Conservation (phyloP, 768 basidiomycete genomes). For the Tylopilus plumbeoviolaceoides region DNA sequence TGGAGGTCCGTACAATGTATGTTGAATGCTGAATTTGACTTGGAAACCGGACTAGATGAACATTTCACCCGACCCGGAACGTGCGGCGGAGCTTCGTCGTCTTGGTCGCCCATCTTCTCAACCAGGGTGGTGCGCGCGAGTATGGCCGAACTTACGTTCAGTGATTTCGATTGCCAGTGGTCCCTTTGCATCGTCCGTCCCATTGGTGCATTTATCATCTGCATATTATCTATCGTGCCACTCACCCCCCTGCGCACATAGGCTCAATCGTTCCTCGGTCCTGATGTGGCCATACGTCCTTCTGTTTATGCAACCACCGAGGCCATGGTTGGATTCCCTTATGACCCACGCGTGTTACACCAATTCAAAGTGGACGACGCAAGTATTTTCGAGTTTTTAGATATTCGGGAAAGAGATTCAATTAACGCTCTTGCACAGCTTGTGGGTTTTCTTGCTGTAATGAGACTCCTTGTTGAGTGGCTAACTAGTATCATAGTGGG, state of each 20-base stretch:
- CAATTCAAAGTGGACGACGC: constrained; percentile 1
- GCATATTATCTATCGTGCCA: no score
- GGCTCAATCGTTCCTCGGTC: constrained; percentile 2
- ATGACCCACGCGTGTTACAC: constrained; percentile 6
- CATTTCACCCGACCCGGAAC: constrained; percentile 2
- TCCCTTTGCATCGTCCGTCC: constrained; percentile 9
- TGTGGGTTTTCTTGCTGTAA: background rate
- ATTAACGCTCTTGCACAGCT: background rate
- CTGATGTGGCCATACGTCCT: background rate
- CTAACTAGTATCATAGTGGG: no score
- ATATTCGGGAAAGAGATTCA: constrained; percentile 2
- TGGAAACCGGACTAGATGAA: background rate
- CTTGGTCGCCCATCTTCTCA: constrained; percentile 12
- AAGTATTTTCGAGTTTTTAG: constrained; percentile 16
- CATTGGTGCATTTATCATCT: constrained; percentile 4
- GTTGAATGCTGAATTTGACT: background rate
- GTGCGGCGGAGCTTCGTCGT: constrained; percentile 8
- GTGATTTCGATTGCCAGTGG: constrained; percentile 8
- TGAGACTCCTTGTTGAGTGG: background rate
- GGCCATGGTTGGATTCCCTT: constrained; percentile 2
- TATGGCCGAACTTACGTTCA: constrained; percentile 12
- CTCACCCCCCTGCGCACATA: background rate
- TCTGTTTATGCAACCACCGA: constrained; percentile 4
- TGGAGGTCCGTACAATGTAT: background rate
- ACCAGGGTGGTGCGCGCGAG: constrained; percentile 11